phyloP scores from a whole-genome alignment of 2,329 filamentous ascomycete species.

The Microsporum audouinii region DNA sequence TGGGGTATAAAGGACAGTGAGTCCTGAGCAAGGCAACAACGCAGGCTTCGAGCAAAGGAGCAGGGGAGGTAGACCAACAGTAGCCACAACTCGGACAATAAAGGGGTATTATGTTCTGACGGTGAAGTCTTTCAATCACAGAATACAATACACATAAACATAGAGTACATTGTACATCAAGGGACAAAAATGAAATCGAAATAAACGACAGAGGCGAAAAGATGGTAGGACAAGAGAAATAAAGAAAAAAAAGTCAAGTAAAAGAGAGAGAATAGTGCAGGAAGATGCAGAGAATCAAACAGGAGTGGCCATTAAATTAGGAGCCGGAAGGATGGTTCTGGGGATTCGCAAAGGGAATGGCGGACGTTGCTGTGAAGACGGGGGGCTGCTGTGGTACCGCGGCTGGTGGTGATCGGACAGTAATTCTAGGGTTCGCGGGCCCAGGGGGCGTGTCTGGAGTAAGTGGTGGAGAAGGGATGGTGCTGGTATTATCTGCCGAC shows the following conservation, averaged over 20 bases:
- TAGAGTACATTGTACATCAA: background rate
- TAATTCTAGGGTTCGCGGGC: constrained; percentile 14
- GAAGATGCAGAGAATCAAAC: background rate
- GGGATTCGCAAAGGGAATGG: constrained; percentile 33
- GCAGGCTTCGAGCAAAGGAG: background rate
- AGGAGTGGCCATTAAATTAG: background rate
- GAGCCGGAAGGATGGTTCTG: background rate
- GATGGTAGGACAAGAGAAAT: background rate
- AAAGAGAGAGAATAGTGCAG: background rate
- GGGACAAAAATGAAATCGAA: background rate
- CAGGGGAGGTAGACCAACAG: background rate
- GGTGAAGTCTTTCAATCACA: background rate
- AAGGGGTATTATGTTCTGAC: background rate
- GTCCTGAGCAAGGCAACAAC: background rate
- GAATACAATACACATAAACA: background rate
- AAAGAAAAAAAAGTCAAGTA: background rate
- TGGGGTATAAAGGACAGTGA: background rate
- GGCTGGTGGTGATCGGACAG: constrained; percentile 23
- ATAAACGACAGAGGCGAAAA: no score
- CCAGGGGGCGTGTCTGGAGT: constrained; percentile 6
- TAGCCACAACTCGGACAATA: background rate
- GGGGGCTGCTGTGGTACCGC: constrained; percentile 36
- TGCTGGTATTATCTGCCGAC: background rate
- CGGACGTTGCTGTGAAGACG: constrained; percentile 37
- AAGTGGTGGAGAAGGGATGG: constrained; percentile 11